Evolutionary conservation across 169 alveolate species (phyloP), one percentile per base, ranked within the genome.

Genomic region (Theileria luwenshuni): DNA sequence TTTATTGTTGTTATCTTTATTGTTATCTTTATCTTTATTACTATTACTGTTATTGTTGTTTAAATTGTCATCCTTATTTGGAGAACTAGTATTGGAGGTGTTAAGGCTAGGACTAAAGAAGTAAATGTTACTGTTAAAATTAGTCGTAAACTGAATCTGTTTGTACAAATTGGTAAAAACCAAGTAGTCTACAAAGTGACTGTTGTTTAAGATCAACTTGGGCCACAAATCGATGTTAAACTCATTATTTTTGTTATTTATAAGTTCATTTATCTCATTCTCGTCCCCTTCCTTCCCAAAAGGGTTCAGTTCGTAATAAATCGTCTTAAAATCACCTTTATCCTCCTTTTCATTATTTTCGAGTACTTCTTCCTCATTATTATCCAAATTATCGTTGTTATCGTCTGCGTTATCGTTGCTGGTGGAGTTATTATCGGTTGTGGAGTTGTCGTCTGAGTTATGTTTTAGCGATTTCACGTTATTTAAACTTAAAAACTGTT

Each of bases 171-270:
- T 56, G 15, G 65, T 56, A 2, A 27, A 19, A 6, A 56, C 38
- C 23, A 56, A 25, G 15, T 27, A 56, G 17, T 56, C 38, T 10
- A 27, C 6, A 56, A 56, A 56, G 7, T 15, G 1, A 15, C 45
- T 28, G 38, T 56, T 56, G 25, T 56, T 56, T 23, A 49, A 73
- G 38, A 81, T 12, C 1, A 81, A n/a, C 25, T 73, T 74, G 49
- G 89, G 89, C 77, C 84, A 81, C 49, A 73, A n/a, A 49, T 81
- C 89, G n/a, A 81, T 41, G 17, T 69, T 70, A 43, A 69, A 74
- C 28, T 64, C 49, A 10, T 33, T 65, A 33, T 58, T 73, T 7
- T 72, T 69, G 17, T 28, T 27, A n/a, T n/a, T n/a, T 23, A 32
- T 41, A 30, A 74, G 52, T 17, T 54, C 32, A 17, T 21, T 25